Evolutionary conservation across 164 flowering plant species (phyloP).

Genomic region (Vitis amurensis): DNA sequence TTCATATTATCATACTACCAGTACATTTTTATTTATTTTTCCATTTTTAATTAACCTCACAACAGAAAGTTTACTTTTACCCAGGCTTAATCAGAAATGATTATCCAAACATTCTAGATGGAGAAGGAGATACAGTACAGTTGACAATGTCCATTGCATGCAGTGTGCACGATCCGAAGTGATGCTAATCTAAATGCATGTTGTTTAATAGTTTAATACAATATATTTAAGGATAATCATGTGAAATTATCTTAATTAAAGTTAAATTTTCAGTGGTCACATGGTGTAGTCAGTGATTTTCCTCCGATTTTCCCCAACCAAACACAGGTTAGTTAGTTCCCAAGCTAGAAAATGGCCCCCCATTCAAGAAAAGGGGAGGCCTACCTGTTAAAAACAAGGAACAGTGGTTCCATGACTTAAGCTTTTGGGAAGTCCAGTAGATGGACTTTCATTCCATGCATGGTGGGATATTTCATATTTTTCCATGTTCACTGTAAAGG

Average conservation of each 20-base stretch:
- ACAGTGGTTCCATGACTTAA: not conserved
- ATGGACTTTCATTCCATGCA: conserved; percentile 18
- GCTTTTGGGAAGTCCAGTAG: not conserved
- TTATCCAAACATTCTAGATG: too few species aligned
- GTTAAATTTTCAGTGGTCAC: too few species aligned
- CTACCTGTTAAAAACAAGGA: not conserved
- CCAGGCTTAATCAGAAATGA: too few species aligned
- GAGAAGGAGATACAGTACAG: too few species aligned
- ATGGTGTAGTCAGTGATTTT: too few species aligned
- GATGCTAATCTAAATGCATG: conserved; percentile 29
- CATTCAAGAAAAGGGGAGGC: not conserved
- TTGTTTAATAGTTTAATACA: not conserved
- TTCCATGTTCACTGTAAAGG: conserved; percentile 23
- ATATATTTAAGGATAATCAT: not conserved
- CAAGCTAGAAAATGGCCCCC: too few species aligned
- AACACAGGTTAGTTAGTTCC: too few species aligned
- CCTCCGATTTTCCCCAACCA: too few species aligned
- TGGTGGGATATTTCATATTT: not conserved
- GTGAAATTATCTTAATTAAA: not conserved
- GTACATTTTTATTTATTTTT: too few species aligned
- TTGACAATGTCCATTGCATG: not conserved
- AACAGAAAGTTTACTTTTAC: too few species aligned
- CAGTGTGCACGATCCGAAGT: conserved; percentile 37
- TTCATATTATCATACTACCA: too few species aligned
- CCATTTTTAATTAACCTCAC: too few species aligned